Evolutionary conservation across 306 rosid species (phyloP).

Genomic region (Acacia confusa): DNA sequence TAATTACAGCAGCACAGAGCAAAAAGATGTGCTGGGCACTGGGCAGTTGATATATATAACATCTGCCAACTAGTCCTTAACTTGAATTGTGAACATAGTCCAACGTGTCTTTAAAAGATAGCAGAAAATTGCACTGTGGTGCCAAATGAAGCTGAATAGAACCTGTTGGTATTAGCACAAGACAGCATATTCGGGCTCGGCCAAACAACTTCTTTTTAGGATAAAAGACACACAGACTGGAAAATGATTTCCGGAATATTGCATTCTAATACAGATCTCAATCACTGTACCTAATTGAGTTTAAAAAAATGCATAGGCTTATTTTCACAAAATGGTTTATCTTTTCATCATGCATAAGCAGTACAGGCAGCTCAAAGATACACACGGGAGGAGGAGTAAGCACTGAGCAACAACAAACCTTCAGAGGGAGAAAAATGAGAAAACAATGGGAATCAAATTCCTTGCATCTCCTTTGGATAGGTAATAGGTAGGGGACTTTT

Average conservation of each 20-base stretch:
- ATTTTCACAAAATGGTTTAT: background rate
- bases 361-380: background rate
- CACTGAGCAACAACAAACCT: constrained; percentile 41
- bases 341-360: background rate
- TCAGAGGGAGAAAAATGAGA: constrained; percentile 44
- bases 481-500: no score
- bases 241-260: background rate
- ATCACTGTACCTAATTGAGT: background rate
- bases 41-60: no score
- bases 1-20: no score
- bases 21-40: no score
- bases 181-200: background rate
- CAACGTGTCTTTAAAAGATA: background rate
- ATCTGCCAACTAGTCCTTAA: no score
- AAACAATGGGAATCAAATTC: no score
- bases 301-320: no score
- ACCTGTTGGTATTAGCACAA: background rate
- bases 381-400: background rate
- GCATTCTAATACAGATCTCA: background rate
- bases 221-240: background rate
- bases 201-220: background rate
- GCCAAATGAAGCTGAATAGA: background rate
- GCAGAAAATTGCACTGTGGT: background rate
- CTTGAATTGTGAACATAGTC: background rate
- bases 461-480: no score